These are phyloP conservation scores for Pelargonium cotyledonis DNA, from an alignment of 441 rosid species.

Conservation along the genomic window DNA sequence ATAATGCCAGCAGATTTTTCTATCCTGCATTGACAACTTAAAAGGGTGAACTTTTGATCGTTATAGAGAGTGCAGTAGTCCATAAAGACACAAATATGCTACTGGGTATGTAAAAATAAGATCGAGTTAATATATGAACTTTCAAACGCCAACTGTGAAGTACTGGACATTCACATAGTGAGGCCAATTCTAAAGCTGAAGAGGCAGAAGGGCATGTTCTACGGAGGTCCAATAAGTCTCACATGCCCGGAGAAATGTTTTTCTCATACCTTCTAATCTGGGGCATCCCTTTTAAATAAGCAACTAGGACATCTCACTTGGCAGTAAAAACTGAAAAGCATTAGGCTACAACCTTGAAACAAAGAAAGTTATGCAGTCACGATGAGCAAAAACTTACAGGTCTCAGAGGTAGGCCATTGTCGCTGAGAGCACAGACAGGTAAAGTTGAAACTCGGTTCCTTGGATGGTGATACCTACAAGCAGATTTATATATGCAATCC, in stretches of 20 bases:
- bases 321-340: background rate
- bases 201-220: background rate
- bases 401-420: slow-evolving; percentile 19
- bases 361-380: background rate
- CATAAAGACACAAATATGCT: background rate
- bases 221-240: background rate
- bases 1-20: slow-evolving; percentile 23
- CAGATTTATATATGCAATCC: background rate
- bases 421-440: slow-evolving; percentile 10
- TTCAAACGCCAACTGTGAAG: background rate
- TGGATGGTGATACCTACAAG: background rate
- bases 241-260: background rate
- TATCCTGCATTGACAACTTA: slow-evolving; percentile 19
- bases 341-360: background rate
- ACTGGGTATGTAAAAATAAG: background rate
- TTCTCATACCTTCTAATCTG: no score
- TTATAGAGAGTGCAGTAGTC: background rate
- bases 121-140: background rate
- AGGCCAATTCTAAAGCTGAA: no score
- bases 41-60: background rate
- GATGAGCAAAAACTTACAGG: slow-evolving; percentile 17
- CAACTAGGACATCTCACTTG: no score
- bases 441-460: slow-evolving; percentile 13
- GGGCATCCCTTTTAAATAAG: no score
- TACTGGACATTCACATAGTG: background rate